phyloP scores from a whole-genome alignment of 495 filamentous ascomycete genomes.

The Penicillium egyptiacum region DNA sequence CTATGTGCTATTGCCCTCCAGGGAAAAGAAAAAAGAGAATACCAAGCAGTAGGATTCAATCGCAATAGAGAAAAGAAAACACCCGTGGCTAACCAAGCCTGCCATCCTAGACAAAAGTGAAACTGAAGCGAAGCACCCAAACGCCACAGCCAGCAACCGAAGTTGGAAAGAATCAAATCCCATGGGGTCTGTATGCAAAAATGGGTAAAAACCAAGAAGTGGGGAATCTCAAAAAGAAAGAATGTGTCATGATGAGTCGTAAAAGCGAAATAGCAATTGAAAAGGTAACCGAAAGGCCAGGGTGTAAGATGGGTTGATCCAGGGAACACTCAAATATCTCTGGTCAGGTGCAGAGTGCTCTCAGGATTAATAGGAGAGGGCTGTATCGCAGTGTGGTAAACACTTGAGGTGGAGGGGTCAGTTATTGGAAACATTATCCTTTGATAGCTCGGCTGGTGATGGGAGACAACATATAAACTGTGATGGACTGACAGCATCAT shows the following conservation, averaged over 20 bases:
- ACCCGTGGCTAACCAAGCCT: conserved; percentile 23
- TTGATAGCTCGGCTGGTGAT: not conserved
- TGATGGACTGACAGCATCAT: conserved; percentile 1
- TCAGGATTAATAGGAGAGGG: conserved; percentile 4
- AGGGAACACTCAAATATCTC: not conserved
- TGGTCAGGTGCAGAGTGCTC: not conserved
- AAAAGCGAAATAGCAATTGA: not conserved
- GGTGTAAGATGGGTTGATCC: no score
- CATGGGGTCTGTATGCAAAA: conserved; percentile 9
- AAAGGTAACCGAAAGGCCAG: not conserved
- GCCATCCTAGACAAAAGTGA: conserved; percentile 28
- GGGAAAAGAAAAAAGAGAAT: conserved; percentile 1
- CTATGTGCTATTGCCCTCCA: conserved; percentile 16
- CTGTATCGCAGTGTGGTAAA: not conserved
- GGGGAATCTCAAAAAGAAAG: conserved; percentile 9
- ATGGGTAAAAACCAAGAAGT: not conserved
- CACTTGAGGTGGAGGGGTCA: conserved; percentile 2
- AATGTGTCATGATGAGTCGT: conserved; percentile 4
- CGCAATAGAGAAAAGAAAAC: conserved; percentile 9
- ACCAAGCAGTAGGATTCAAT: conserved; percentile 7
- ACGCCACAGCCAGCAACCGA: conserved; percentile 17
- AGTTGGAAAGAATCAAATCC: conserved; percentile 8
- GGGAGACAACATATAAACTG: not conserved
- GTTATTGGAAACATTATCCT: not conserved
- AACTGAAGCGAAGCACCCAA: conserved; percentile 10